These are phyloP conservation scores for Ambrosia artemisiifolia DNA, from an alignment of 129 eudicot species.

Conservation along the genomic window DNA sequence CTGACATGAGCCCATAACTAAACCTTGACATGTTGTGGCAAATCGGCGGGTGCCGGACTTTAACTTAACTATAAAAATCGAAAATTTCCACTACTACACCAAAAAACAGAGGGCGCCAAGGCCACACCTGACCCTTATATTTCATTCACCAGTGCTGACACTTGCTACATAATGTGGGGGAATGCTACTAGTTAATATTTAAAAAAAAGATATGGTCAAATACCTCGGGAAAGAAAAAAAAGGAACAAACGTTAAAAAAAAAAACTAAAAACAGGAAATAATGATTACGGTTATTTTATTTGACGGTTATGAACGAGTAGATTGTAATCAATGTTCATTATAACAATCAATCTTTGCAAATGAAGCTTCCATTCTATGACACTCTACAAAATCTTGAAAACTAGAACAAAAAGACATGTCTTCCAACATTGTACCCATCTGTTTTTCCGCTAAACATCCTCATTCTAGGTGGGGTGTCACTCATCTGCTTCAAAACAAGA, in stretches of 20 bases:
- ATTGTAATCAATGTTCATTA: not conserved
- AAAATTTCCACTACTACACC: too few species aligned
- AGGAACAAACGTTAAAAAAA: not conserved
- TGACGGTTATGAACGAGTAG: not conserved
- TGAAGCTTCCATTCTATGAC: conserved; percentile 14
- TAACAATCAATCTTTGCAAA: conserved; percentile 8
- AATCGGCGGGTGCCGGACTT: too few species aligned
- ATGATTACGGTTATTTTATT: not conserved
- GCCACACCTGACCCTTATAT: too few species aligned
- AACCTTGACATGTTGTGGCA: too few species aligned
- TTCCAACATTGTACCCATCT: conserved; percentile 49
- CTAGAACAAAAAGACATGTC: conserved; percentile 42
- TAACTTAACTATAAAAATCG: too few species aligned
- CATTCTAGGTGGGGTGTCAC: conserved; percentile 36
- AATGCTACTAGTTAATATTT: too few species aligned
- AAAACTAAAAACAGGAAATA: not conserved
- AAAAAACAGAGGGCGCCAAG: too few species aligned
- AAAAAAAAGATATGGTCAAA: not conserved
- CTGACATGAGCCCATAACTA: too few species aligned
- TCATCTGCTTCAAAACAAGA: conserved; percentile 26
- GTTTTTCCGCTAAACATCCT: conserved; percentile 28
- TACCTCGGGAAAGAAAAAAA: not conserved
- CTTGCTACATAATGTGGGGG: too few species aligned
- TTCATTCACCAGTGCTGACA: too few species aligned
- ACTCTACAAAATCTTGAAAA: not conserved